These are phyloP conservation scores for Murraya paniculata DNA, from an alignment of 345 rosid genomes.

Conservation along the genomic window DNA sequence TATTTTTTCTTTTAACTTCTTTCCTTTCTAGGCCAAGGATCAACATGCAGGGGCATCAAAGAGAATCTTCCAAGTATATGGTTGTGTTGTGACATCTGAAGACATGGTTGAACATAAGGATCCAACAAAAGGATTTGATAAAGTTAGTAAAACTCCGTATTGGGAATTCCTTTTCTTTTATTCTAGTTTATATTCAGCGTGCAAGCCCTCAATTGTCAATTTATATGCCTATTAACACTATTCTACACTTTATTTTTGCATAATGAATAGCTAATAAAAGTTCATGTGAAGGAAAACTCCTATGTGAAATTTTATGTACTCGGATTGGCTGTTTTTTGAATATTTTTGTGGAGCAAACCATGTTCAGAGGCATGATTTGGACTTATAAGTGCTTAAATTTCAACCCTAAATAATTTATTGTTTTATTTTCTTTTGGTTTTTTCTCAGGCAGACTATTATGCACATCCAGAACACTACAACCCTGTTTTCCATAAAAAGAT, in stretches of 20 bases:
- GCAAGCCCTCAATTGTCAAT: background rate
- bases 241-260: background rate
- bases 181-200: background rate
- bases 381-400: background rate
- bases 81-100: conserved; percentile 73
- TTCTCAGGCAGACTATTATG: conserved; percentile 84
- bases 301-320: background rate
- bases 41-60: conserved; percentile 41
- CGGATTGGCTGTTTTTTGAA: background rate
- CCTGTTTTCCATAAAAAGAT: conserved; percentile 73
- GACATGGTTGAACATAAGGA: conserved; percentile 81
- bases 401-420: background rate
- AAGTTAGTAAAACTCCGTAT: conserved; percentile 42
- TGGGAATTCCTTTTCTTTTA: background rate
- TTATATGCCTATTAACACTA: background rate
- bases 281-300: background rate
- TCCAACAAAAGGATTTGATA: conserved; percentile 66
- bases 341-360: background rate
- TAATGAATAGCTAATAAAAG: background rate
- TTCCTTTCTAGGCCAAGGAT: conserved; percentile 40
- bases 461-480: conserved; percentile 84
- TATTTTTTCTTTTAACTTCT: background rate
- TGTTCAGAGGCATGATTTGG: background rate
- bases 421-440: conserved; percentile 4
- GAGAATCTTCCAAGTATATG: conserved; percentile 76